Base-by-base conservation (phyloP, 441 rosid genomes). In the Adansonia gregorii region DNA sequence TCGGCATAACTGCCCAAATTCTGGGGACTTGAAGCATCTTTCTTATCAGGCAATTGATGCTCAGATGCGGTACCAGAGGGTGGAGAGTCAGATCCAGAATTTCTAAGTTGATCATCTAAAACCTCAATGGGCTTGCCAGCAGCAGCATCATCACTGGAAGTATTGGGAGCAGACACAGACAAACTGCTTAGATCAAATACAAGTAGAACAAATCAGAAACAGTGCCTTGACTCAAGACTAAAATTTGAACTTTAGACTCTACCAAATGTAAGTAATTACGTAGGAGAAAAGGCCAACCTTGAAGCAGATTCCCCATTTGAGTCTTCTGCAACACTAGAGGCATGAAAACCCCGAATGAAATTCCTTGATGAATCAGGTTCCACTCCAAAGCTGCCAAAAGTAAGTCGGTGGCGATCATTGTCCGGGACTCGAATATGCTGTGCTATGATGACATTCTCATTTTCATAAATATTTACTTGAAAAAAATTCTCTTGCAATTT, bases 381-480 rank as follows among this genome's bases (percentile, higher is more conserved):
- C 17, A 77, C 72, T 77, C 93, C 93, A 78, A 94, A 89, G 82
- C 95, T 94, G 63, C 98, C 98, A 81, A 94, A 94, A 72, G 93
- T 93, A 75, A 94, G 90, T 82, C 78, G 86, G 79, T 83, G 83
- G 78, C 93, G 91, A 73, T 93, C 98, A 78, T 84, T 84, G 85
- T 94, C 95, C 3, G 92, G 92, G 77, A 94, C 92, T 69, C 94
- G 93, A 79, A 94, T 93, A 81, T 92, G 86, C 72, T 91, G 89
- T 10, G 98, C 93, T 64, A 94, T 94, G 87, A 94, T 86, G 31
- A 94, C 97, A 81, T 91, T 93, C 81, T 89, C 95, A 68, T 83
- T 85, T 76, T 88, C 92, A 65, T 78, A 59, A 72, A 88, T 80
- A 77, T 85, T 88, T 72, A 81, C 81, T 78, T 59, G 87, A 2